These are phyloP conservation scores for Turnera subulata DNA, from an alignment of 345 rosid genomes.

Conservation along the genomic window DNA sequence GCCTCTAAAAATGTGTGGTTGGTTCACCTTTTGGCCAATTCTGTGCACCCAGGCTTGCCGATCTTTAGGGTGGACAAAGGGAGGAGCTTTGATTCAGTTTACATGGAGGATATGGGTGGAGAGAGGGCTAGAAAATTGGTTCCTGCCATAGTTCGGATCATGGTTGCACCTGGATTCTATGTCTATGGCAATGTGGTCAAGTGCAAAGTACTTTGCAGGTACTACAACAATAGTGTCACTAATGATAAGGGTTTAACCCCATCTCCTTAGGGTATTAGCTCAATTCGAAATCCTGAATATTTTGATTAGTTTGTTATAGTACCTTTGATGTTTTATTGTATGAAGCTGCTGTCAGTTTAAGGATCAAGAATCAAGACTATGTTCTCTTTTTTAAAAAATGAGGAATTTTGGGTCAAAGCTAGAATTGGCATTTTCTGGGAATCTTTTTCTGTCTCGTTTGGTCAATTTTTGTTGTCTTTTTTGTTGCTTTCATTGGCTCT, in stretches of 20 bases:
- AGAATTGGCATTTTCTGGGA: slow-evolving; percentile 28
- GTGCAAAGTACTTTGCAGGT: slow-evolving; percentile 87
- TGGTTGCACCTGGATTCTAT: slow-evolving; percentile 93
- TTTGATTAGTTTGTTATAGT: slow-evolving; percentile 8
- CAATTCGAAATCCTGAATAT: neutral
- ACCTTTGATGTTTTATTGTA: neutral
- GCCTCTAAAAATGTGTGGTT: slow-evolving; percentile 88
- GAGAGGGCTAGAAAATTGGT: slow-evolving; percentile 50
- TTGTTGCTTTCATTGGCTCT: neutral
- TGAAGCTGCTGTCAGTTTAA: slow-evolving; percentile 1
- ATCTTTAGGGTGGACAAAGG: slow-evolving; percentile 72
- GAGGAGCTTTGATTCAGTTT: slow-evolving; percentile 55
- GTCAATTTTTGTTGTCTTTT: slow-evolving; percentile 7
- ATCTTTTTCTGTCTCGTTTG: slow-evolving; percentile 12
- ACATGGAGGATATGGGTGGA: slow-evolving; percentile 81
- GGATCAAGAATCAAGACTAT: neutral
- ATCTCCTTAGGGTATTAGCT: slow-evolving; percentile 18
- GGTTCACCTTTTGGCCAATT: slow-evolving; percentile 85
- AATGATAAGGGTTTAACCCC: slow-evolving; percentile 23
- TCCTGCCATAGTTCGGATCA: slow-evolving; percentile 52
- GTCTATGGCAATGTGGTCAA: slow-evolving; percentile 73
- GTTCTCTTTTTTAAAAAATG: neutral
- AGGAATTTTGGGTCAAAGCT: slow-evolving; percentile 25
- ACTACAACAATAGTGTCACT: slow-evolving; percentile 24
- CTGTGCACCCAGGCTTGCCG: slow-evolving; percentile 75